Evolutionary conservation across 2,329 filamentous ascomycete genomes (phyloP).

Genomic region (Metarhizium rileyi): DNA sequence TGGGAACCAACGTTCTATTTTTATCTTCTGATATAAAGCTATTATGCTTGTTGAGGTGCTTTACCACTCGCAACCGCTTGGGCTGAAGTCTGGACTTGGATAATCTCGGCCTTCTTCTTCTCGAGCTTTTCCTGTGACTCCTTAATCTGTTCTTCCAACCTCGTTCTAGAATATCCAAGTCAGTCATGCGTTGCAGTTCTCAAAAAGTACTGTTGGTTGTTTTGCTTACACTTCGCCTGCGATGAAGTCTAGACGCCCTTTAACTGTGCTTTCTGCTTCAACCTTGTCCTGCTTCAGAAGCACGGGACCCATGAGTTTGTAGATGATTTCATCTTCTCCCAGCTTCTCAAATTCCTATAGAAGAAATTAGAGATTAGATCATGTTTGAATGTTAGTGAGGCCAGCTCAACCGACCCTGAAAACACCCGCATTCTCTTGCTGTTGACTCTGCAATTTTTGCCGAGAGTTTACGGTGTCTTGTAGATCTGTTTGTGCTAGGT

Average conservation of each 20-base stretch:
- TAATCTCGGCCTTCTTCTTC: constrained; percentile 50
- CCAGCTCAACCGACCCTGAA: constrained; percentile 49
- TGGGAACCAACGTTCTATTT: not conserved
- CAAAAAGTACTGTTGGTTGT: not conserved
- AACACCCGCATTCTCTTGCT: constrained; percentile 84
- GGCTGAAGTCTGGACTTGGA: constrained; percentile 42
- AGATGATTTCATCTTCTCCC: constrained; percentile 77
- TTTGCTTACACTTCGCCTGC: constrained; percentile 74
- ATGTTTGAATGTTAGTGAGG: not conserved
- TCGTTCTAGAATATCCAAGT: constrained; percentile 18
- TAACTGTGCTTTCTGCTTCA: constrained; percentile 85
- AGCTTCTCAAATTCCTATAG: constrained; percentile 73
- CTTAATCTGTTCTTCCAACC: constrained; percentile 42
- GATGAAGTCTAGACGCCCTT: constrained; percentile 86
- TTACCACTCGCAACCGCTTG: constrained; percentile 31
- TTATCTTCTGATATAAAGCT: not conserved
- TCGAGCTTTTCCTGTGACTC: constrained; percentile 47
- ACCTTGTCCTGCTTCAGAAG: constrained; percentile 88
- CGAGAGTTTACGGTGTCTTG: constrained; percentile 66
- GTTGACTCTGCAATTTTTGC: constrained; percentile 88
- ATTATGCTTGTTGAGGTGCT: constrained; percentile 17
- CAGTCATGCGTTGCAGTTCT: constrained; percentile 3
- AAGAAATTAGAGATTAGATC: not conserved
- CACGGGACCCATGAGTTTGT: constrained; percentile 90
- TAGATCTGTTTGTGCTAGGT: constrained; percentile 50